A percentile compares a stretch with the other conserved stretches of the same genome.
Evolutionary conservation across 2,329 filamentous ascomycete genomes (phyloP).

Genomic region (Corniculantispora saksenae): DNA sequence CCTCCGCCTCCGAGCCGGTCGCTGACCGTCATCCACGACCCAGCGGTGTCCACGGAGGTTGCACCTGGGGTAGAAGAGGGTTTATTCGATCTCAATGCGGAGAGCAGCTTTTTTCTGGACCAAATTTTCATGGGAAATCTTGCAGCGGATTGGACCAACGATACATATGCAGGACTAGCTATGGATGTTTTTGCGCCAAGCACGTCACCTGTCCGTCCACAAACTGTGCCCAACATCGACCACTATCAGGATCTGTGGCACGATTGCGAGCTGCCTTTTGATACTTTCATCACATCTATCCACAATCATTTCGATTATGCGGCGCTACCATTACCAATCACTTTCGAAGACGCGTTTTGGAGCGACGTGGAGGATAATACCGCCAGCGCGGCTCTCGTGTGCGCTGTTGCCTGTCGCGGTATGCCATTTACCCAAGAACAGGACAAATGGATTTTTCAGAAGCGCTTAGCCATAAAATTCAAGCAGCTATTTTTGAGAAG

Average conservation of each 20-base stretch:
- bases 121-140: conserved; percentile 26
- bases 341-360: conserved; percentile 29
- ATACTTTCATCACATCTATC: conserved; percentile 21
- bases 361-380: conserved; percentile 25
- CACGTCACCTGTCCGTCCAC: too few species aligned
- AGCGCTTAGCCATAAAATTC: conserved; percentile 26
- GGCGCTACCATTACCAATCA: conserved; percentile 26
- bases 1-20: not conserved
- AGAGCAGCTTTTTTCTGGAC: conserved; percentile 29
- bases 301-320: conserved; percentile 28
- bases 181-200: not conserved
- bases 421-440: conserved; percentile 24
- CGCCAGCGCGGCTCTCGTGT: conserved; percentile 27
- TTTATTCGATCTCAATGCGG: conserved; percentile 25
- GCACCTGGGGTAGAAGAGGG: not conserved
- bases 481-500: conserved; percentile 24
- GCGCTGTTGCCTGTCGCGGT: conserved; percentile 28
- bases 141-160: not conserved
- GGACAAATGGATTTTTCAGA: conserved; percentile 26
- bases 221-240: not conserved
- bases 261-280: conserved; percentile 4
- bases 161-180: not conserved
- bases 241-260: not conserved
- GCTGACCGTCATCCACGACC: not conserved
- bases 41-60: not conserved